A percentile compares a stretch with the other conserved stretches of the same genome.
Conservation (phyloP, 2,329 filamentous ascomycete genomes). For the Dothideomycetes sp. region DNA sequence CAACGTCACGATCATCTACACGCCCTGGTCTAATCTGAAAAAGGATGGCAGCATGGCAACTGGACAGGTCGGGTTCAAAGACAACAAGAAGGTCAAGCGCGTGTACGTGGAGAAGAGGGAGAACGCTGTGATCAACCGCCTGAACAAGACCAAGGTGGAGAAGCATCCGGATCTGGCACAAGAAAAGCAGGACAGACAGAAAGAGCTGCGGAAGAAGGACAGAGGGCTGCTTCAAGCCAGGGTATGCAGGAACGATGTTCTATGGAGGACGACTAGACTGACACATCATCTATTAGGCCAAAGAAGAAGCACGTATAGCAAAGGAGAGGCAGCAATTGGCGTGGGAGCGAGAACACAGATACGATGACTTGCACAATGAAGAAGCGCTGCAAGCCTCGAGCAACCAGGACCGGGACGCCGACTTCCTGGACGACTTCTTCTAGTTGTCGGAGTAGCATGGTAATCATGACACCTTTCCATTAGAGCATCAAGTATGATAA, state of each 20-base stretch:
- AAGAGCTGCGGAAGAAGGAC: constrained; percentile 62
- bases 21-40: constrained; percentile 90
- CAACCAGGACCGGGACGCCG: constrained; percentile 71
- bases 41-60: constrained; percentile 94
- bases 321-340: constrained; percentile 82
- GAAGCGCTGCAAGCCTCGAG: constrained; percentile 66
- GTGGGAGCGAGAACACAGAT: constrained; percentile 94
- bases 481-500: no score
- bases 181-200: constrained; percentile 68
- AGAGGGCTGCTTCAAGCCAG: constrained; percentile 49
- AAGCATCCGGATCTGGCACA: constrained; percentile 72
- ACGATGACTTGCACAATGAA: constrained; percentile 82
- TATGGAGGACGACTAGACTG: not conserved
- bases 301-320: constrained; percentile 61
- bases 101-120: constrained; percentile 70
- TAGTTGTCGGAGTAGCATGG: no score
- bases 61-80: constrained; percentile 91
- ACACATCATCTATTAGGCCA: constrained; percentile 38
- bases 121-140: constrained; percentile 88
- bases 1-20: constrained; percentile 94
- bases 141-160: constrained; percentile 93
- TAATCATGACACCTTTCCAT: no score
- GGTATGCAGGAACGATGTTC: constrained; percentile 33
- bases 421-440: constrained; percentile 92
- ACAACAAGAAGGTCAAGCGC: constrained; percentile 72